Percentiles rank a stretch among this genome's conserved stretches.
Conservation (phyloP, 352 stramenopile species). For the Phytophthora citricola region DNA sequence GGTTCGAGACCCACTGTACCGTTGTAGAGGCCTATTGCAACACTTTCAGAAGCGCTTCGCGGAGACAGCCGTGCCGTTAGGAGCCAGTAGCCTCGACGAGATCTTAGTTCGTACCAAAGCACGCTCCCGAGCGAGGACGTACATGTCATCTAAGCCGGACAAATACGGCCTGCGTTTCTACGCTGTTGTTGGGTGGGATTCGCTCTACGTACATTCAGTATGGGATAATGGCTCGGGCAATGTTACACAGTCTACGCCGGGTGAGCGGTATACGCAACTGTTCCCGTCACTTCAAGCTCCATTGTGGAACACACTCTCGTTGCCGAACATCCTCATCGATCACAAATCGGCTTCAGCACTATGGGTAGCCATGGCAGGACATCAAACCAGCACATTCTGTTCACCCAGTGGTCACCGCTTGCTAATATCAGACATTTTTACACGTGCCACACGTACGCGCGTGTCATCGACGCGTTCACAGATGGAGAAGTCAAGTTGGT, state of each 20-base stretch:
- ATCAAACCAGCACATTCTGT: conserved; percentile 10
- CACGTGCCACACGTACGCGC: background rate
- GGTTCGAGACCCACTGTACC: conserved; percentile 5
- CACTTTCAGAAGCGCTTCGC: background rate
- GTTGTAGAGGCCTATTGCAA: background rate
- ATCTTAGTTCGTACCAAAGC: conserved; percentile 9
- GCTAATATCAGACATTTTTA: conserved; percentile 5
- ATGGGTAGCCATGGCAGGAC: background rate
- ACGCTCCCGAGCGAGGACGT: conserved; percentile 2
- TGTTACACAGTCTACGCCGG: background rate
- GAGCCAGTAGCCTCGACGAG: conserved; percentile 6
- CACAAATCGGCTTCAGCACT: background rate
- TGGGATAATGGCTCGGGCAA: conserved; percentile 20
- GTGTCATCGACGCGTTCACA: background rate
- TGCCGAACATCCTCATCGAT: background rate
- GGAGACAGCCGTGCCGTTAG: background rate
- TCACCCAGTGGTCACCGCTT: conserved; percentile 9
- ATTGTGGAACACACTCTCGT: background rate
- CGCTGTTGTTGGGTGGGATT: conserved; percentile 1
- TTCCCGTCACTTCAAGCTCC: background rate
- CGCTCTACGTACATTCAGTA: conserved; percentile 1
- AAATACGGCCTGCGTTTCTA: conserved; percentile 12
- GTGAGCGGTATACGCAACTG: background rate
- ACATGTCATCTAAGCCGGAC: conserved; percentile 1
- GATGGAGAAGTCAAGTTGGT: background rate